Evolutionary conservation across 208 protist species (phyloP).

Genomic region (Herpetomonas samuelpessoai): DNA sequence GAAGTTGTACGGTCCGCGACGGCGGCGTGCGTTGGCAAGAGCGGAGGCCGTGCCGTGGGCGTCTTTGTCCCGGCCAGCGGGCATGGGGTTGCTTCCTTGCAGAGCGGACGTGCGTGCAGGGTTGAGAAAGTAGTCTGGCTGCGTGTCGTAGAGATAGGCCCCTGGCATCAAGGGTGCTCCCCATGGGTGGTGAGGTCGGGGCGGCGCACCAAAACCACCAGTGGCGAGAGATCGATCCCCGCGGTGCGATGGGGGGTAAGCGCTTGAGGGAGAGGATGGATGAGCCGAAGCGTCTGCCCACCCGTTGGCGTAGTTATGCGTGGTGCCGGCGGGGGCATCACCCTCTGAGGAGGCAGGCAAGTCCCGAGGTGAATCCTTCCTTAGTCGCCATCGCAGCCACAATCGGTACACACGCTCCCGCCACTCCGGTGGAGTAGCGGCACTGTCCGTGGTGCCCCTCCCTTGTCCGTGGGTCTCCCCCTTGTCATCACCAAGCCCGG

Average conservation of each 20-base stretch:
- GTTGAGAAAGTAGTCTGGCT: slow-evolving; percentile 76
- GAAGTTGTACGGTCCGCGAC: slow-evolving; percentile 65
- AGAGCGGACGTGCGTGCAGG: neutral
- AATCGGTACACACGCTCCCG: slow-evolving; percentile 23
- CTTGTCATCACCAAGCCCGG: too few species aligned
- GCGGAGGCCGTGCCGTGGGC: neutral
- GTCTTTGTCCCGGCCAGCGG: slow-evolving; percentile 1
- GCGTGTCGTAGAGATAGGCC: slow-evolving; percentile 48
- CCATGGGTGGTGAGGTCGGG: slow-evolving; percentile 32
- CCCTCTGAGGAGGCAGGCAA: too few species aligned
- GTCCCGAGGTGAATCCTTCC: too few species aligned
- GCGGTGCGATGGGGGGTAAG: too few species aligned
- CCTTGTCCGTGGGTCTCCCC: too few species aligned
- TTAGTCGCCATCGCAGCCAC: slow-evolving; percentile 48
- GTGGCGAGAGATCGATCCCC: too few species aligned
- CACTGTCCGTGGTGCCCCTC: too few species aligned
- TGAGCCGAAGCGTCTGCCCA: too few species aligned
- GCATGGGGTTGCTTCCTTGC: neutral
- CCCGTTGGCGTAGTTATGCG: too few species aligned
- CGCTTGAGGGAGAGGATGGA: too few species aligned
- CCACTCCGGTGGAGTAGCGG: too few species aligned
- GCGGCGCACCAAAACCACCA: neutral
- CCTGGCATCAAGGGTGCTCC: slow-evolving; percentile 57
- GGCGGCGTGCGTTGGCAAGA: slow-evolving; percentile 14
- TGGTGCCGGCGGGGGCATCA: too few species aligned